phyloP scores from a whole-genome alignment of 2,329 filamentous ascomycete species.

The Ascomycota sp. region DNA sequence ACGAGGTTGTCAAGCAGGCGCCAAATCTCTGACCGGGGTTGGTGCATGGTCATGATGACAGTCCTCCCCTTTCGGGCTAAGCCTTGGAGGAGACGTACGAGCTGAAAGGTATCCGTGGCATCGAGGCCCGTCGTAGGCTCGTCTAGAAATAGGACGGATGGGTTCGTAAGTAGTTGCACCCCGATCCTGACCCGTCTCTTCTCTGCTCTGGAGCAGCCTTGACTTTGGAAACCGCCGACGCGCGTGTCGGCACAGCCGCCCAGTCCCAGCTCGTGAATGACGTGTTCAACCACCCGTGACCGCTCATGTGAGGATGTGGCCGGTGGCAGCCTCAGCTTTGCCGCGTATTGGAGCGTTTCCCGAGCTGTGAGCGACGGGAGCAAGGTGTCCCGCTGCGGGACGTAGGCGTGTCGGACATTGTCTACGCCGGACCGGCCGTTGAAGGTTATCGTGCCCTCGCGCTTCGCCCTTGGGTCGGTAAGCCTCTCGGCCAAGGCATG shows the following conservation, averaged over 20 bases:
- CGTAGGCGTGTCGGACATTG: constrained; percentile 40
- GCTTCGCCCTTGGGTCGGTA: constrained; percentile 26
- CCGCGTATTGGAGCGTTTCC: constrained; percentile 52
- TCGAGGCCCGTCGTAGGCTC: constrained; percentile 62
- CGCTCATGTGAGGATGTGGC: constrained; percentile 36
- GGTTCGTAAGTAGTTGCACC: constrained; percentile 58
- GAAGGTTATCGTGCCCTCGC: constrained; percentile 35
- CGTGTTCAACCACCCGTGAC: constrained; percentile 44
- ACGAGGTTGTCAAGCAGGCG: constrained; percentile 51
- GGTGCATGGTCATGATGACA: constrained; percentile 53
- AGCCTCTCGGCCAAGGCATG: constrained; percentile 52
- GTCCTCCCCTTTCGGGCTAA: constrained; percentile 47
- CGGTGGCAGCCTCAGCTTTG: constrained; percentile 45
- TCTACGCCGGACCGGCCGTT: constrained; percentile 33
- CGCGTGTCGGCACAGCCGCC: constrained; percentile 58
- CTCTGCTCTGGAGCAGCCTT: constrained; percentile 59
- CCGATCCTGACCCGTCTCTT: constrained; percentile 57
- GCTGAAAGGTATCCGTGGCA: constrained; percentile 53
- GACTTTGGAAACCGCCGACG: constrained; percentile 47
- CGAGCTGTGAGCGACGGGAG: constrained; percentile 52
- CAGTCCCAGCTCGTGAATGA: constrained; percentile 51
- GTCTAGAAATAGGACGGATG: constrained; percentile 55
- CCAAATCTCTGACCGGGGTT: constrained; percentile 63
- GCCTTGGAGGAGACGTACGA: constrained; percentile 45
- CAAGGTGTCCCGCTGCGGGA: constrained; percentile 56